Base-by-base conservation (phyloP, 164 flowering plant genomes). In the Tetrastigma voinierianum region DNA sequence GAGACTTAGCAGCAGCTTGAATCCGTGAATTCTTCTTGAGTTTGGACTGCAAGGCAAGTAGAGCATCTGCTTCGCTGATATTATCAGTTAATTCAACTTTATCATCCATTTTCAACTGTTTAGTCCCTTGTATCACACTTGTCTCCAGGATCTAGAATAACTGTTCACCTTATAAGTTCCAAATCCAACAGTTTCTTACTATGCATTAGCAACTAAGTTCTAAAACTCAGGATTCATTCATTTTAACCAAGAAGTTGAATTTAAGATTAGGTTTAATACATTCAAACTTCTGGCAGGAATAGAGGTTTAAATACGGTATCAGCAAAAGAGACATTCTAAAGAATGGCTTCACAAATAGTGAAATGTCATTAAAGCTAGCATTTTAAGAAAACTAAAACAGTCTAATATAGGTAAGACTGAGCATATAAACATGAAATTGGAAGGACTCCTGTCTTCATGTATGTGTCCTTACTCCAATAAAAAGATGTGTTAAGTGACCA, bases 61-160 rank as follows among this genome's bases (percentile, higher is more conserved):
- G 70, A 24, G 84, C 97, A 80, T 89, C 87, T 77, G 97, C 97
- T 73, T 91, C 85, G 23, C 96, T 91, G 69, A 95, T 86, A 68
- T 91, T 85, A 76, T 91, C 89, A 62, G 96, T 91, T 70, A 91
- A 74, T 52, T 74, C 79, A 64, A 95, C 67, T 23, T 55, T 59
- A 53, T 74, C 84, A 59, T 85, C 85, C 73, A 84, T 64, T 62
- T 78, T 81, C 81, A 95, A 70, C 70, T 87, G 86, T 62, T 74
- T 84, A 48, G 86, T 75, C 67, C 74, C 96, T 81, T 95, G 96
- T 15, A 77, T 62, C 62, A 89, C 80, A 64, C 77, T 95, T 20
- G 87, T 74, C 82, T 90, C 96, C 25, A 80, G 69, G 57, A 95
- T 83, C 98, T 95, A 84, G 44, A 86, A 80, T 17, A 80, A 81